These are phyloP conservation scores for Cynanchum wilfordii DNA, from an alignment of 257 asterid genomes.

Conservation along the genomic window DNA sequence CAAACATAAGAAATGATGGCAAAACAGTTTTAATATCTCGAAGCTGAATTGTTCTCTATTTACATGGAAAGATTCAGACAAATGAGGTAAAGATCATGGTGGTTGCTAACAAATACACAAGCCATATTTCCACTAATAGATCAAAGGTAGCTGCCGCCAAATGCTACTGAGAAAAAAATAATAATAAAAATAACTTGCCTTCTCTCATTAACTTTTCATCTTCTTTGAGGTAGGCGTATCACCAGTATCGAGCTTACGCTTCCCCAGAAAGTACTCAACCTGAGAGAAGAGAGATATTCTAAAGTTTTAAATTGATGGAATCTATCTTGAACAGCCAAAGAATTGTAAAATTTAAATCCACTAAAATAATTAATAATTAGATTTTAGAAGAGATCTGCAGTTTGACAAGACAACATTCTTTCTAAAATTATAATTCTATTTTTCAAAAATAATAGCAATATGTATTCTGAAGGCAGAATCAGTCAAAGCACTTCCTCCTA, in stretches of 20 bases:
- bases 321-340: not conserved
- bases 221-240: slow-evolving; percentile 49
- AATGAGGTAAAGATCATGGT: not conserved
- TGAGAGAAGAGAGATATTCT: slow-evolving; percentile 18
- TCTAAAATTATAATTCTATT: not conserved
- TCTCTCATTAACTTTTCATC: slow-evolving; percentile 41
- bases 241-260: slow-evolving; percentile 61
- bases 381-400: not conserved
- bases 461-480: not conserved
- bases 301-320: not conserved
- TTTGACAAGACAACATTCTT: not conserved
- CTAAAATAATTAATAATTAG: not conserved
- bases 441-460: not conserved
- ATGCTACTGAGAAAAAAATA: not conserved
- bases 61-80: not conserved
- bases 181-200: not conserved
- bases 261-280: slow-evolving; percentile 88
- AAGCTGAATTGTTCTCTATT: not conserved
- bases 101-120: not conserved
- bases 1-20: not conserved
- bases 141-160: not conserved
- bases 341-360: not conserved
- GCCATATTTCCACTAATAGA: not conserved
- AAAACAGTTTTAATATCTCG: not conserved
- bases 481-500: not conserved